Evolutionary conservation across 352 stramenopile genomes (phyloP).

Genomic region (Hyaloperonospora arabidopsidis): DNA sequence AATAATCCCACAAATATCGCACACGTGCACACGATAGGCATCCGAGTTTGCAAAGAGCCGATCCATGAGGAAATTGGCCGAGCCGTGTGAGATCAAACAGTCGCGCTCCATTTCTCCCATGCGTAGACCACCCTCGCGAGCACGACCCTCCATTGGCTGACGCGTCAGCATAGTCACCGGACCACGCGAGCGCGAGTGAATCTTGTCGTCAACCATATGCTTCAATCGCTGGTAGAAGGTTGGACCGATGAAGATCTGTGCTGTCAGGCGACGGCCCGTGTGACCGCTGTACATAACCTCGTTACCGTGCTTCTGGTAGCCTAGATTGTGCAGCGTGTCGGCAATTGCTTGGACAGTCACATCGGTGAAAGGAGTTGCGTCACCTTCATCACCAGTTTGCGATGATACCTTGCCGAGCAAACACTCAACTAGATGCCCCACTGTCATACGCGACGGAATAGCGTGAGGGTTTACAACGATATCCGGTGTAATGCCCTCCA

Average conservation of each 20-base stretch:
- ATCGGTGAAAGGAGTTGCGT: conserved; percentile 98
- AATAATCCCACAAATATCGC: conserved; percentile 97
- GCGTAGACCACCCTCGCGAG: conserved; percentile 95
- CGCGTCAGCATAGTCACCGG: conserved; percentile 97
- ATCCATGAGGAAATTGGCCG: conserved; percentile 98
- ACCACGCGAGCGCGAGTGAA: conserved; percentile 92
- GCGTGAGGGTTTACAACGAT: conserved; percentile 99
- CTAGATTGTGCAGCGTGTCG: conserved; percentile 90
- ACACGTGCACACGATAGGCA: conserved; percentile 98
- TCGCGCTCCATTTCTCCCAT: conserved; percentile 99
- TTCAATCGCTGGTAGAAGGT: conserved; percentile 99
- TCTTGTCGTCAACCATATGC: conserved; percentile 99
- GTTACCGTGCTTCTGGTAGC: conserved; percentile 98
- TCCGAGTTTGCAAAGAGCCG: conserved; percentile 99
- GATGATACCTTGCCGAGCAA: conserved; percentile 97
- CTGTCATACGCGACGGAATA: conserved; percentile 99
- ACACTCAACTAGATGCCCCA: conserved; percentile 99
- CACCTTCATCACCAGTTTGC: conserved; percentile 94
- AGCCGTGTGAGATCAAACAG: conserved; percentile 99
- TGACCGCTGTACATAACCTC: conserved; percentile 99
- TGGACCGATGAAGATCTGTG: conserved; percentile 98
- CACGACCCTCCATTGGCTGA: conserved; percentile 98
- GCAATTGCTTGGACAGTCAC: conserved; percentile 97
- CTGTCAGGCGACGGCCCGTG: conserved; percentile 93
- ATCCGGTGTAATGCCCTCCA: conserved; percentile 98